Base-by-base conservation (phyloP, 108 stramenopile species). In the Conticribra weissflogii region DNA sequence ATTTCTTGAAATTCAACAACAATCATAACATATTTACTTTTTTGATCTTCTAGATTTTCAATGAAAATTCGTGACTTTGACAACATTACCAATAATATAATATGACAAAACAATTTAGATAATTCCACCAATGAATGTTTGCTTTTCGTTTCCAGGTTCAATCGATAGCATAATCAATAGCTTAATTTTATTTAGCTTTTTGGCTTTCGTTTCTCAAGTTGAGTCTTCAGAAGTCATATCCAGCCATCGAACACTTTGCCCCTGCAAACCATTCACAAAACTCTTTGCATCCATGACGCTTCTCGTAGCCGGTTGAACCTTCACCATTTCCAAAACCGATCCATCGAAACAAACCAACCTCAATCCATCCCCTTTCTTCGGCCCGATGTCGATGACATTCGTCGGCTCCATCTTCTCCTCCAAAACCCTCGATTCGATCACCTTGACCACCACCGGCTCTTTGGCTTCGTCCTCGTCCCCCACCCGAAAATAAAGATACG, bases 241-340 rank as follows among this genome's bases (percentile, higher is more conserved):
- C 23, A 78, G 19, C 84, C 86, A 91, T 16, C 74, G 73, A 2
- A 89, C 78, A 33, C 68, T 66, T 50, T 81, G 69, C 27, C 96
- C 96, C 28, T 88, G 81, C 8, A 97, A 70, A n/a, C 98, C 98
- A 82, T 99, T 99, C 33, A 91, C 82, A 65, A 96, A 99, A 50
- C 93, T 88, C 48, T 91, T 91, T 5, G 96, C 93, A 72, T 94
- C 91, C 89, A 98, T 95, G 7, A 88, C 87, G 55, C 93, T 96
- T 70, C 87, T 89, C 1, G 89, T 92, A 27, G 85, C 88, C 19
- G 97, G 98, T 70, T 97, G 97, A 14, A 99, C 72, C 78, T 82
- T 58, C 24, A 89, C 59, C 54, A 98, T 59, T 52, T 96, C 94
- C 75, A 99, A 79, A 18, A 97, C 82, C 41, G 92, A 95, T 21